A percentile compares a stretch with the other conserved stretches of the same genome.
Evolutionary conservation across 139 green algal species (phyloP).

Genomic region (Micractinium conductrix): DNA sequence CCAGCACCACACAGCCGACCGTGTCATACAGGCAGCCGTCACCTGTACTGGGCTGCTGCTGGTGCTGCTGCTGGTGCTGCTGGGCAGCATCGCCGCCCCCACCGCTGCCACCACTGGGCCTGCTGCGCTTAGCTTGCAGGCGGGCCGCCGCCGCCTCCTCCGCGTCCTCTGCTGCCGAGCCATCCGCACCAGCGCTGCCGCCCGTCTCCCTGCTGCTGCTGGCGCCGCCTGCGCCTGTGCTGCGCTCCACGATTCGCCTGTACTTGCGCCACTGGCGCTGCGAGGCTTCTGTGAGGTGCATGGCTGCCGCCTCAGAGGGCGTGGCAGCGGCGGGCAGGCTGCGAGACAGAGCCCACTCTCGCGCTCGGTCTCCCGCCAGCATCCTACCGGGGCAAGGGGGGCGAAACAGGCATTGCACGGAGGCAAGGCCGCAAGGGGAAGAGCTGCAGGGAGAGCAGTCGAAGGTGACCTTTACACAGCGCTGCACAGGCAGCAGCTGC

Average conservation of each 20-base stretch:
- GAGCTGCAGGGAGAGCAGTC: no score
- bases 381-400: constrained; percentile 52
- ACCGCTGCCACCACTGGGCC: not conserved
- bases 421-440: no score
- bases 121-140: not conserved
- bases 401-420: not conserved
- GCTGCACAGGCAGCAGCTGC: no score
- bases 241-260: constrained; percentile 54
- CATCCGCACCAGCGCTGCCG: not conserved
- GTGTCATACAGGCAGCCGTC: constrained; percentile 64
- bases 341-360: constrained; percentile 60
- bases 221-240: not conserved
- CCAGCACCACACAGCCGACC: constrained; percentile 74
- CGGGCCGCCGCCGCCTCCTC: not conserved
- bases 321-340: constrained; percentile 49
- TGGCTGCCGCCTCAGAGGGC: constrained; percentile 11
- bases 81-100: not conserved
- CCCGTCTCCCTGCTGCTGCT: not conserved
- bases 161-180: not conserved
- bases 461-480: no score
- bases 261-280: constrained; percentile 60
- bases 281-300: constrained; percentile 59
- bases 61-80: constrained; percentile 10
- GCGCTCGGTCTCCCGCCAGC: constrained; percentile 69
- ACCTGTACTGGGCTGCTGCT: not conserved